Evolutionary conservation across 108 stramenopile genomes (phyloP), one percentile per base, ranked within the genome.

Genomic region (Craspedostauros australis): DNA sequence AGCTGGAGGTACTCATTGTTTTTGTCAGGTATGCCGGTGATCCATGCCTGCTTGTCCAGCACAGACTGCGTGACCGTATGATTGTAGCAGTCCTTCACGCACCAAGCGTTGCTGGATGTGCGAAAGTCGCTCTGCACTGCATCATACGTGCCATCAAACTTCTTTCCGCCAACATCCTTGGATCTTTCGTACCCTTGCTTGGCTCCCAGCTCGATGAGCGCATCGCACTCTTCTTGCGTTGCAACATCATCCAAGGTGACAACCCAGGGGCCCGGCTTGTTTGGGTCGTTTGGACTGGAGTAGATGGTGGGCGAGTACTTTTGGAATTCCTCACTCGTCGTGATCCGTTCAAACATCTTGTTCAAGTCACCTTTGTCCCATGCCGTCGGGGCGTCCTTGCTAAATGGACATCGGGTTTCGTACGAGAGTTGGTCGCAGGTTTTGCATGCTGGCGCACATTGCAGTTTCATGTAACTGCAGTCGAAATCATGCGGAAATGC

Each of bases 1-100:
- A 92, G 41, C 49, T 92, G 91, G 36, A 87, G 66, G 20, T 76
- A 75, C 37, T 93, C 91, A 25, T 51, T 68, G 50, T 93, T 65
- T 19, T 41, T 20, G 9, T 60, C 49, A 11, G 71, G 71, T 15
- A 76, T 57, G 8, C 66, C 67, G 8, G 76, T 77, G 19, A 82
- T 39, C 8, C 78, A 60, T 38, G 75, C 75, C 39, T 92, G 76
- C 12, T 50, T 44, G 8, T 75, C 42, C 19, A 85, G 55, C 3
- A 89, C 73, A 53, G 50, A 19, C 14, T 54, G 27, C 22, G 68
- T 48, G 20, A 56, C n/a, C 32, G 60, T 55, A 60, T 84, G 50
- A 21, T 54, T 46, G 61, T 72, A 64, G 72, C 90, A 78, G 34
- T 62, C 45, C 22, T 78, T 58, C 5, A 51, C 23, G 60, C 88